phyloP scores from a whole-genome alignment of 208 protist genomes.

The Hexamita inflata region DNA sequence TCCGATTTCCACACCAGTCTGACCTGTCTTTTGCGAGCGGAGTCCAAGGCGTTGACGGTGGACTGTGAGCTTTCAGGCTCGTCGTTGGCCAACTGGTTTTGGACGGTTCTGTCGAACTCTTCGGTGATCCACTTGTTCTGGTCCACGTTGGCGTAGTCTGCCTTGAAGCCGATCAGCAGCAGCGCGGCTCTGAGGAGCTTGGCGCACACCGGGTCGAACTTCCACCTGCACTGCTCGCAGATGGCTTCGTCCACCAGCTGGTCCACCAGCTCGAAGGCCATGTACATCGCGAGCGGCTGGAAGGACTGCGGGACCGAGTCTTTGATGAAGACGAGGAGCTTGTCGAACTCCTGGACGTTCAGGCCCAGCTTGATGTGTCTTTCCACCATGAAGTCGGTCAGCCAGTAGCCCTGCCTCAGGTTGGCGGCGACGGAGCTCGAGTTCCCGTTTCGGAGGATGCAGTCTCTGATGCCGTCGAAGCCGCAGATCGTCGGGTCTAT shows the following conservation, averaged over 20 bases:
- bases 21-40: background rate
- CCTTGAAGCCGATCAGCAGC: constrained; percentile 6
- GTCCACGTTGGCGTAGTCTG: background rate
- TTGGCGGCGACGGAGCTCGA: background rate
- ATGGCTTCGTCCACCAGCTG: background rate
- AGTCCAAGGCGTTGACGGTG: background rate
- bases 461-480: constrained; percentile 11
- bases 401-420: background rate
- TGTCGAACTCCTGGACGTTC: background rate
- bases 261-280: background rate
- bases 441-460: background rate
- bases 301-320: background rate
- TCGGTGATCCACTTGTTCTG: background rate
- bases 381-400: background rate
- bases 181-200: background rate
- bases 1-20: background rate
- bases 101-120: background rate
- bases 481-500: background rate
- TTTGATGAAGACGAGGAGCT: background rate
- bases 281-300: background rate
- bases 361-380: background rate
- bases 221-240: no score
- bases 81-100: background rate
- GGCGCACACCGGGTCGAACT: background rate
- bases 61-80: background rate